Percentiles rank a stretch among this genome's conserved stretches.
Conservation (phyloP, 768 basidiomycete genomes). For the Dacryopinax spathularia region DNA sequence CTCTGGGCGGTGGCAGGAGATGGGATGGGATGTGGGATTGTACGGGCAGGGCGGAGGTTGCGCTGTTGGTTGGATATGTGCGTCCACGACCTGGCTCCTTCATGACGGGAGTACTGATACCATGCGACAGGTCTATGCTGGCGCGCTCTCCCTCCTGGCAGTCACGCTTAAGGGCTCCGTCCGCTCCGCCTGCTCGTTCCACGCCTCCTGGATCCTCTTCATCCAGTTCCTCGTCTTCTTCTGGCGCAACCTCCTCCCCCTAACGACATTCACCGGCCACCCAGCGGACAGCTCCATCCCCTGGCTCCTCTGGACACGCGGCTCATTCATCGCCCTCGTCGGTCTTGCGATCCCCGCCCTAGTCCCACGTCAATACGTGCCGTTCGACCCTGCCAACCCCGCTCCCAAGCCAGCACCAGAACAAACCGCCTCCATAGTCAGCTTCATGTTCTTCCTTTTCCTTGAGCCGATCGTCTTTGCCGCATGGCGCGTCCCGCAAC, state of each 20-base stretch:
- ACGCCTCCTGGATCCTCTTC: slow-evolving; percentile 7
- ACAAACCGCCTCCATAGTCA: slow-evolving; percentile 9
- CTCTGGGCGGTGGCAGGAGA: not conserved
- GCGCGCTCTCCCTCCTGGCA: not conserved
- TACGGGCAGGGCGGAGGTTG: not conserved
- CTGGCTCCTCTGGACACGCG: slow-evolving; percentile 2
- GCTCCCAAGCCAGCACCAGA: not conserved
- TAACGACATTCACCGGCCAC: not conserved
- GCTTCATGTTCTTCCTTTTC: slow-evolving; percentile 9
- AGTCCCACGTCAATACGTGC: not conserved
- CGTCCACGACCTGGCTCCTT: not conserved
- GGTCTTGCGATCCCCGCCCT: not conserved
- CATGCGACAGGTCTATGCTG: not conserved
- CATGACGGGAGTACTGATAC: not conserved
- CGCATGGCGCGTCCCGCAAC: slow-evolving; percentile 21
- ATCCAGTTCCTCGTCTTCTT: not conserved
- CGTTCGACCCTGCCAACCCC: not conserved
- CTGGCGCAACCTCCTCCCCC: slow-evolving; percentile 1
- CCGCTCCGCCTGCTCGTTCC: not conserved
- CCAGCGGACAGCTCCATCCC: not conserved
- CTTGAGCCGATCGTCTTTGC: slow-evolving; percentile 19
- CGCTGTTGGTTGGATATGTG: not conserved
- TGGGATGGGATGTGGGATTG: not conserved
- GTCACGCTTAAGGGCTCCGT: not conserved
- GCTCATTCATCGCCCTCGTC: not conserved